phyloP scores from a whole-genome alignment of 495 filamentous ascomycete genomes.

The Penicillium pancosmium region DNA sequence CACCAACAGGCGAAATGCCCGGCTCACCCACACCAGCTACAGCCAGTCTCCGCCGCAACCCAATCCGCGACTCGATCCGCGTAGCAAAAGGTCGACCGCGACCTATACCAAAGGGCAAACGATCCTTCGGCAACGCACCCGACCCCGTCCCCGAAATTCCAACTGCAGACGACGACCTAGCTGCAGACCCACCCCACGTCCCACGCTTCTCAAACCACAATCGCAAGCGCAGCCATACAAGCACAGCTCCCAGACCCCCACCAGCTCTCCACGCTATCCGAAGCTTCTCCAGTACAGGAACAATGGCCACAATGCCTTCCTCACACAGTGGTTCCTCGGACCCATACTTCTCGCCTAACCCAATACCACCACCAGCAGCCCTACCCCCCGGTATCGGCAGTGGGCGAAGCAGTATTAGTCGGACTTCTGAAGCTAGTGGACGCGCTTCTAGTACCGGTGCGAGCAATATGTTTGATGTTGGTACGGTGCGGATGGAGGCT shows the following conservation, averaged over 20 bases:
- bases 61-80: slow-evolving; percentile 88
- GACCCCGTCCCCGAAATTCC: slow-evolving; percentile 42
- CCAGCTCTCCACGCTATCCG: slow-evolving; percentile 62
- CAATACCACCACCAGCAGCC: slow-evolving; percentile 10
- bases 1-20: slow-evolving; percentile 51
- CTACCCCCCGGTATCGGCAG: slow-evolving; percentile 34
- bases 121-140: slow-evolving; percentile 38
- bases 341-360: slow-evolving; percentile 42
- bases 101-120: slow-evolving; percentile 46
- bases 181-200: slow-evolving; percentile 79
- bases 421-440: slow-evolving; percentile 49
- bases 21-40: slow-evolving; percentile 38
- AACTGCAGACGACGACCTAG: slow-evolving; percentile 26
- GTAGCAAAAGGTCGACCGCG: slow-evolving; percentile 80
- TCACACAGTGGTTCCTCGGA: slow-evolving; percentile 55
- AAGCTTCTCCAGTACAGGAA: slow-evolving; percentile 68
- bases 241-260: slow-evolving; percentile 73
- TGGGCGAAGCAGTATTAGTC: slow-evolving; percentile 46
- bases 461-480: slow-evolving; percentile 64
- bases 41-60: slow-evolving; percentile 56
- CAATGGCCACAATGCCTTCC: slow-evolving; percentile 37
- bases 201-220: slow-evolving; percentile 75
- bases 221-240: slow-evolving; percentile 85
- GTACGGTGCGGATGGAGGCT: slow-evolving; percentile 95
- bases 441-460: slow-evolving; percentile 29